Percentiles rank a stretch among this genome's conserved stretches.
These are phyloP conservation scores for Diatrype stigma DNA, from an alignment of 2,329 filamentous ascomycete species.

Conservation along the genomic window DNA sequence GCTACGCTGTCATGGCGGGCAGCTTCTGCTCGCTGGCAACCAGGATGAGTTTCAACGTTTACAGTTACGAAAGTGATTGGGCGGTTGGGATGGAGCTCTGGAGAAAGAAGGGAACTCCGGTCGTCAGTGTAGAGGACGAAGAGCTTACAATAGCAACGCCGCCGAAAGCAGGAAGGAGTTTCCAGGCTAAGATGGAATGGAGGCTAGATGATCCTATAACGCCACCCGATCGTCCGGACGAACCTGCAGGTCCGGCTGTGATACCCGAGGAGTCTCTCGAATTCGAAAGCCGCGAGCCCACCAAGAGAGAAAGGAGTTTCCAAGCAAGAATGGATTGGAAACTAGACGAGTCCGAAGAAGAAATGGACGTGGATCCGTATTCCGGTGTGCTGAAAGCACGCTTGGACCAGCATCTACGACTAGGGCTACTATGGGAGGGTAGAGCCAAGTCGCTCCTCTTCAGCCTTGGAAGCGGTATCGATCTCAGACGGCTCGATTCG, in stretches of 20 bases:
- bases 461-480: constrained; percentile 81
- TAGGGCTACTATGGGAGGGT: constrained; percentile 89
- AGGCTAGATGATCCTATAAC: constrained; percentile 14
- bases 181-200: constrained; percentile 52
- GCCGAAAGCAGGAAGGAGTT: constrained; percentile 38
- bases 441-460: constrained; percentile 89
- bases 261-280: not conserved
- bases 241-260: not conserved
- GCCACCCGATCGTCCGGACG: not conserved
- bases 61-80: constrained; percentile 95
- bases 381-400: constrained; percentile 86
- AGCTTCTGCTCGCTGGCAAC: constrained; percentile 80
- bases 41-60: constrained; percentile 94
- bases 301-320: constrained; percentile 37
- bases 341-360: constrained; percentile 38
- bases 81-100: constrained; percentile 90
- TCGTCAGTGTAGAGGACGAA: constrained; percentile 30
- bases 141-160: constrained; percentile 13
- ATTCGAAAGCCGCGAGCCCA: constrained; percentile 8
- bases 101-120: constrained; percentile 56
- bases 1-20: constrained; percentile 86
- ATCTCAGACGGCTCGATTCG: constrained; percentile 70
- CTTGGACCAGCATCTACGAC: constrained; percentile 80
- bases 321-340: constrained; percentile 45
- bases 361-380: constrained; percentile 56